Evolutionary conservation across 2,329 filamentous ascomycete species (phyloP).

Genomic region (Rhynchosporium graminicola): DNA sequence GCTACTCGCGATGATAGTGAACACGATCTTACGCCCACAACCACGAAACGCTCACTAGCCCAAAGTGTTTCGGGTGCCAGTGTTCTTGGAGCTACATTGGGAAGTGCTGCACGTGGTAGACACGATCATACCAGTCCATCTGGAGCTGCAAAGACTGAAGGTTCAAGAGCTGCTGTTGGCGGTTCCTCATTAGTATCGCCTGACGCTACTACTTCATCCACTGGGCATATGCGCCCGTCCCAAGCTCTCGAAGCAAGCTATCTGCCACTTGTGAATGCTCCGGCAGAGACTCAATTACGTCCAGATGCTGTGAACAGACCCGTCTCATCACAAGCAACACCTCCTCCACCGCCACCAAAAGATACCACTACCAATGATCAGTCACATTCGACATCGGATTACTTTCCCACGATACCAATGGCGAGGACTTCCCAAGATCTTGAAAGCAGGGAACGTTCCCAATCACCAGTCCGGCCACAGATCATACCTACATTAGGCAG

Average conservation of each 20-base stretch:
- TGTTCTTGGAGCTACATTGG: slow-evolving; percentile 37
- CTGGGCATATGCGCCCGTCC: slow-evolving; percentile 32
- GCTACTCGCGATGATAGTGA: slow-evolving; percentile 21
- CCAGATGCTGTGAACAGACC: slow-evolving; percentile 36
- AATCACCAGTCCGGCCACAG: slow-evolving; percentile 22
- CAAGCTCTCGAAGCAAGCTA: slow-evolving; percentile 33
- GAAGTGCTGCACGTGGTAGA: slow-evolving; percentile 46
- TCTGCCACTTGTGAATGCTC: slow-evolving; percentile 29
- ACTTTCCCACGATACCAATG: slow-evolving; percentile 27
- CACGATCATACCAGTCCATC: slow-evolving; percentile 22
- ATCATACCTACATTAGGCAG: slow-evolving; percentile 29
- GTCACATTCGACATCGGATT: slow-evolving; percentile 18
- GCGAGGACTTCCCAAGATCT: slow-evolving; percentile 15
- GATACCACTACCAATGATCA: slow-evolving; percentile 39
- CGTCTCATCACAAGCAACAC: slow-evolving; percentile 41
- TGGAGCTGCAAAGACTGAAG: not conserved
- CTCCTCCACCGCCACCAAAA: slow-evolving; percentile 49
- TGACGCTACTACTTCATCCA: slow-evolving; percentile 31
- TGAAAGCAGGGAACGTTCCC: slow-evolving; percentile 14
- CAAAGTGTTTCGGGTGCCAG: slow-evolving; percentile 24
- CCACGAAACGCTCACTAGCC: slow-evolving; percentile 29
- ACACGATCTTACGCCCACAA: slow-evolving; percentile 34
- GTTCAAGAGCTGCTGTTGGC: not conserved
- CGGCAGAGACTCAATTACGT: slow-evolving; percentile 31
- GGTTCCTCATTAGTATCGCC: slow-evolving; percentile 27